Evolutionary conservation across 768 basidiomycete genomes (phyloP).

Genomic region (Xerocomellus chrysenteron): DNA sequence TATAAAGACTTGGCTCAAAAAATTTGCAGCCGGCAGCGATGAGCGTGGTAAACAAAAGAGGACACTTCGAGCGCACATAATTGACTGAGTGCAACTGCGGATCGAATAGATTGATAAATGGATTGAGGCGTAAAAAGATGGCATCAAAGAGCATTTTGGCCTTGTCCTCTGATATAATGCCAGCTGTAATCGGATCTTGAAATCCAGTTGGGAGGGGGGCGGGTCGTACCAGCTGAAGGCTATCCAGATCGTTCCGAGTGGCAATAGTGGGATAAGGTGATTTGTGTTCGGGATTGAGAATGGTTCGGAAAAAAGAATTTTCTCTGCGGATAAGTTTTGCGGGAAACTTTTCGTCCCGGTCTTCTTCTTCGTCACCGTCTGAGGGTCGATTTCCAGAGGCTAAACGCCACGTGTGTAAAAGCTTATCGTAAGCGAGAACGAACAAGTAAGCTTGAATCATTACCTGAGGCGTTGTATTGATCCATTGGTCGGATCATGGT

Average conservation of each 20-base stretch:
- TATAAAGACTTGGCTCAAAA: constrained; percentile 67
- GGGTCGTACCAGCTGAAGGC: constrained; percentile 35
- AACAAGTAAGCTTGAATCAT: background rate
- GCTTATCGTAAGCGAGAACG: constrained; percentile 2
- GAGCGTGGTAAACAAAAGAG: constrained; percentile 82
- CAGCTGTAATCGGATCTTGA: constrained; percentile 70
- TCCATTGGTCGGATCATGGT: constrained; percentile 31
- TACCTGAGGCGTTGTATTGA: constrained; percentile 31
- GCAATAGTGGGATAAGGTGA: constrained; percentile 33
- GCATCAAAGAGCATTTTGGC: constrained; percentile 74
- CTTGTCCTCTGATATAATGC: constrained; percentile 66
- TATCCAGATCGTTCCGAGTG: constrained; percentile 35
- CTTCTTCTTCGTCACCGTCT: constrained; percentile 62
- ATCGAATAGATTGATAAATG: constrained; percentile 88
- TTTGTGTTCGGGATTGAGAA: constrained; percentile 70
- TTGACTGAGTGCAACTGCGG: constrained; percentile 76
- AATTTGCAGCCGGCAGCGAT: constrained; percentile 86
- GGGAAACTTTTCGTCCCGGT: constrained; percentile 71
- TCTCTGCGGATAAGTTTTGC: constrained; percentile 73
- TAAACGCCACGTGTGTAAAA: constrained; percentile 10
- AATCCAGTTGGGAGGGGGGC: constrained; percentile 40
- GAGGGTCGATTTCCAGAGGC: constrained; percentile 27
- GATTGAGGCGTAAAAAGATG: constrained; percentile 81
- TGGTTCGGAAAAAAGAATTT: constrained; percentile 81
- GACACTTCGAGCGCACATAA: constrained; percentile 78